Base-by-base conservation (phyloP, 495 filamentous ascomycete genomes). In the Hypoxylon perforatum region DNA sequence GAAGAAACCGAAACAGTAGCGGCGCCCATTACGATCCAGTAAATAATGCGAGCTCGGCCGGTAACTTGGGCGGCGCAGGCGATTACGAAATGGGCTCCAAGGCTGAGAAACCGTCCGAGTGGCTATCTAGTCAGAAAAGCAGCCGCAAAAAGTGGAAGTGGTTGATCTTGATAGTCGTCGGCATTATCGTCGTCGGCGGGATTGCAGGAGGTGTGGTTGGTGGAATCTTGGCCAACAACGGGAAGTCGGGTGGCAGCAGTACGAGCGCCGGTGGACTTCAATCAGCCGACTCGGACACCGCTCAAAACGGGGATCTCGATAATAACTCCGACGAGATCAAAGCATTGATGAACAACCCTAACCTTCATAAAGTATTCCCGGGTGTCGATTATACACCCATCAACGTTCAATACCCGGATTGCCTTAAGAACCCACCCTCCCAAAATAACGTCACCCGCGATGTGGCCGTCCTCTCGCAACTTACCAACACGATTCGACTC, bases 331-430 rank as follows among this genome's bases (percentile, higher is more conserved):
- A 79, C 4, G 91, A 97, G 79, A 96, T 98, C 75, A 83, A 94
- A 76, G 82, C 81, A 4, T 80, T 97, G 11, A 84, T 98, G 84
- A 87, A 88, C 69, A 97, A 97, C 75, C 63, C 76, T 0, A 77
- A 92, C 62, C 82, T 99, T 12, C 92, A 96, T 78, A 96, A 92
- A 75, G 94, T 98, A 10, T 97, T 99, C 73, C 92, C 92, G 0
- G 95, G 93, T n/a, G 90, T 99, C 65, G 95, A 97, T 76, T 99
- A 99, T 73, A 98, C 94, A 0, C 93, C 95, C 0, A 86, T 94
- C 76, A 91, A 94, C 71, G 87, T 92, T 0, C 93, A 97, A 71
- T 97, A 94, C 67, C 95, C 95, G 8, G 89, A 90, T 2, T 99
- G 95, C 77, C 63, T 94, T 38, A 80, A 82, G 56, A 84, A 88